Percentiles rank a stretch among this genome's conserved stretches.
Conservation (phyloP, 352 stramenopile genomes). For the Globisporangium yorkense region DNA sequence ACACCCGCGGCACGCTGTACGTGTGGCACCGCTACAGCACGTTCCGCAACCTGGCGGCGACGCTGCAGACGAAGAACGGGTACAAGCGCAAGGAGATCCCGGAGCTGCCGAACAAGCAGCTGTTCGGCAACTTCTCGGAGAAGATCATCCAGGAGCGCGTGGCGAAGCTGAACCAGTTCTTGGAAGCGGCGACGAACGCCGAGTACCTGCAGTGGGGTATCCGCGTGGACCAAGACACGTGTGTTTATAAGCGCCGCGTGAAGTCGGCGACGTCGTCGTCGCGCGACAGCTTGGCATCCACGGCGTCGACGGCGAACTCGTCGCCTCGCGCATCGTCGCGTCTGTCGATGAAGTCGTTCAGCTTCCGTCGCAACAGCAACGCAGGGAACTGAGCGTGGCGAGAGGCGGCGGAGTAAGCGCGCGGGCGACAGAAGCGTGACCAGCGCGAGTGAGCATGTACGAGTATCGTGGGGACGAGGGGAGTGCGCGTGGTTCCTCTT, state of each 20-base stretch:
- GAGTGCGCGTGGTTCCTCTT: background rate
- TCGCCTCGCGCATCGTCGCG: slow-evolving; percentile 55
- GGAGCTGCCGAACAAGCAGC: slow-evolving; percentile 66
- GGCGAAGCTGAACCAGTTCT: slow-evolving; percentile 66
- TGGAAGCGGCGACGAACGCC: slow-evolving; percentile 65
- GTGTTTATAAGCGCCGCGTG: slow-evolving; percentile 65
- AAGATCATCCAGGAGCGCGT: slow-evolving; percentile 75
- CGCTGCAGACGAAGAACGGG: slow-evolving; percentile 68
- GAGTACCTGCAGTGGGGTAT: slow-evolving; percentile 76
- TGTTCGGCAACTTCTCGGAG: slow-evolving; percentile 68
- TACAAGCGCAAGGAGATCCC: slow-evolving; percentile 73
- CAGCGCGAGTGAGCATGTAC: background rate
- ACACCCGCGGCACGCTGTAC: slow-evolving; percentile 57
- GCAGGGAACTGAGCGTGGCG: slow-evolving; percentile 31
- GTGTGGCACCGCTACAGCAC: slow-evolving; percentile 78
- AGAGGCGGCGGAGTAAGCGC: background rate
- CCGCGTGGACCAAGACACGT: slow-evolving; percentile 68
- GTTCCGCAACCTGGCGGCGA: slow-evolving; percentile 69
- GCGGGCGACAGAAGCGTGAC: background rate
- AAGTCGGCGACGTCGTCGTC: slow-evolving; percentile 34
- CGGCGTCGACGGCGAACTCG: slow-evolving; percentile 31
- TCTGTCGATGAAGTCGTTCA: slow-evolving; percentile 67
- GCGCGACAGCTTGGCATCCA: slow-evolving; percentile 35
- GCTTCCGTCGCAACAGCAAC: slow-evolving; percentile 58
- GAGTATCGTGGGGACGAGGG: background rate